Conservation (phyloP, 441 rosid species). For the Bocquillonia castaneifolia region DNA sequence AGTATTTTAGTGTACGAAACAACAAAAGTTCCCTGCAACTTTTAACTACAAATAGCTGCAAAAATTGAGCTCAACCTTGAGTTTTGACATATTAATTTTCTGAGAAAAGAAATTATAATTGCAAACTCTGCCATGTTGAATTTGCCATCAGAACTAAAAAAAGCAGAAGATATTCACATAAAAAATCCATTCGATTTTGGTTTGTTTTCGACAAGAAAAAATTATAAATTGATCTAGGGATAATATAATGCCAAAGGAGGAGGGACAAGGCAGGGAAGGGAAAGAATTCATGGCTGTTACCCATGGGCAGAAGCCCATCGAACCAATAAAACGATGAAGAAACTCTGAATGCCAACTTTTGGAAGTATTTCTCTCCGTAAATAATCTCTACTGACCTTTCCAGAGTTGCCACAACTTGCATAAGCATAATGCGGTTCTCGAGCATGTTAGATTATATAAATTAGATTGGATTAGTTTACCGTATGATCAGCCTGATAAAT, state of each 20-base stretch:
- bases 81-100: not conserved
- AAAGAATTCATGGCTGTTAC: not conserved
- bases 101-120: too few species aligned
- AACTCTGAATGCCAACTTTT: not conserved
- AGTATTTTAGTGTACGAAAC: not conserved
- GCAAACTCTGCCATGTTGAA: not conserved
- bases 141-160: not conserved
- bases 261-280: not conserved
- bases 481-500: not conserved
- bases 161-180: not conserved
- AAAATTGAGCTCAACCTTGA: not conserved
- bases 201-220: not conserved
- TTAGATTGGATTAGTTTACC: not conserved
- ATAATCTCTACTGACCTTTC: not conserved
- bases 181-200: not conserved
- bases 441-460: not conserved
- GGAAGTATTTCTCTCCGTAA: not conserved
- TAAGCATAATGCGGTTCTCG: not conserved
- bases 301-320: not conserved
- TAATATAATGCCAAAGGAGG: not conserved
- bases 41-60: not conserved
- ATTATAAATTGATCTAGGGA: not conserved
- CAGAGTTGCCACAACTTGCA: not conserved
- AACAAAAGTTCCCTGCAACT: not conserved
- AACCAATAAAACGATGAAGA: not conserved